Percentiles rank a stretch among this genome's conserved stretches.
Evolutionary conservation across 345 rosid species (phyloP).

Genomic region (Kernera saxatilis): DNA sequence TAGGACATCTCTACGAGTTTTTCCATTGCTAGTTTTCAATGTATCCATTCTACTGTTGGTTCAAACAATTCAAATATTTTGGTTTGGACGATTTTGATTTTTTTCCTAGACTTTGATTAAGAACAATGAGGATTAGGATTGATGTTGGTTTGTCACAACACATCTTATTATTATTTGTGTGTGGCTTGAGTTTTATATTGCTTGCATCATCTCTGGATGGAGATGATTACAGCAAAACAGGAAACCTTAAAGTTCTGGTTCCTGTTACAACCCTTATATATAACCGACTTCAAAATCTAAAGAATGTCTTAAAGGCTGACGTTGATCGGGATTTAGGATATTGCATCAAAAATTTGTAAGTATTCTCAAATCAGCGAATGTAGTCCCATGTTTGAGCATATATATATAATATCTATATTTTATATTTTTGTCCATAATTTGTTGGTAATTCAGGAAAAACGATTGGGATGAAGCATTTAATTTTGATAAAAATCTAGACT

Average conservation of each 20-base stretch:
- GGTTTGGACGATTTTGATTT: conserved; percentile 12
- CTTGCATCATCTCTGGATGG: conserved; percentile 36
- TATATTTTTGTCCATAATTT: neutral
- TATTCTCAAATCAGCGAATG: neutral
- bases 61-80: conserved; percentile 1
- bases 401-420: neutral
- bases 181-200: conserved; percentile 31
- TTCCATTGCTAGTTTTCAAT: neutral
- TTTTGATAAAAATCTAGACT: conserved; percentile 47
- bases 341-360: conserved; percentile 77
- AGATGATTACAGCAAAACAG: conserved; percentile 57
- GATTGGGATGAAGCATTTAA: conserved; percentile 82
- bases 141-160: conserved; percentile 26
- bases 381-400: neutral
- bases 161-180: conserved; percentile 29
- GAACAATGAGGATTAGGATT: conserved; percentile 28
- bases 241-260: conserved; percentile 44
- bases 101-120: conserved; percentile 3
- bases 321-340: conserved; percentile 40
- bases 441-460: conserved; percentile 42
- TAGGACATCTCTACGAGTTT: neutral
- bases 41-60: conserved; percentile 31
- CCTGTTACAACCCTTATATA: conserved; percentile 49
- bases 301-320: conserved; percentile 35
- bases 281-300: conserved; percentile 50